Evolutionary conservation across 345 rosid species (phyloP), one percentile per base, ranked within the genome.

Genomic region (Salix suchowensis): DNA sequence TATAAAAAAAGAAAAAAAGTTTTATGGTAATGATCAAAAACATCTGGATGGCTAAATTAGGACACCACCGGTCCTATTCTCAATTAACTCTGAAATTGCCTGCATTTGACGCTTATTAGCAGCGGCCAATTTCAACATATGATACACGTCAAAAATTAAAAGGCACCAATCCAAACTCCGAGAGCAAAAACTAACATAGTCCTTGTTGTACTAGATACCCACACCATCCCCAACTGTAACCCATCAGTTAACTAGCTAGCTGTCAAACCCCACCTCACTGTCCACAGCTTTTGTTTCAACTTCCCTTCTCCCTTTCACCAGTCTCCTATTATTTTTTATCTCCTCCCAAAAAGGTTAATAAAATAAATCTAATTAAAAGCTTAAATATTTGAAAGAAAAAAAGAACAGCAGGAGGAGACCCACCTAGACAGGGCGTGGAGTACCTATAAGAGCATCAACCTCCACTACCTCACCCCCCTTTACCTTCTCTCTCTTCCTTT

Each of bases 401-500:
- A 36, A 7, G 10, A 36, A 34, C 72, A 79, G 81, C 81, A 67
- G 73, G 69, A 44, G 58, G 14, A 23, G 21, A 24, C 30, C 34
- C 23, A 1, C 30, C 65, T 5, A 44, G 74, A 72, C 65, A 67
- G 70, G 79, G 70, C 44, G 69, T 34, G 46, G 75, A 52, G 76
- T 84, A 69, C 26, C 70, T 67, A 78, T 85, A 77, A 77, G 78
- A 77, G 37, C 82, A 76, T 61, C 21, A 30, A 68, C 65, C 68
- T 58, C 55, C 80, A 55, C 71, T 28, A 0, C 9, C 0, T 4
- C 7, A 3, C 1, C 39, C n/a, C 44, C 19, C 21, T 61, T 39
- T 5, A 37, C 70, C 39, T 68, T 19, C 28, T 42, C 28, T 16
- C 24, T 40, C 64, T 1, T 36, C 77, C 73, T 61, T 37, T 14